Base-by-base conservation (phyloP, 768 basidiomycete genomes). In the Tephrocybe sp. region DNA sequence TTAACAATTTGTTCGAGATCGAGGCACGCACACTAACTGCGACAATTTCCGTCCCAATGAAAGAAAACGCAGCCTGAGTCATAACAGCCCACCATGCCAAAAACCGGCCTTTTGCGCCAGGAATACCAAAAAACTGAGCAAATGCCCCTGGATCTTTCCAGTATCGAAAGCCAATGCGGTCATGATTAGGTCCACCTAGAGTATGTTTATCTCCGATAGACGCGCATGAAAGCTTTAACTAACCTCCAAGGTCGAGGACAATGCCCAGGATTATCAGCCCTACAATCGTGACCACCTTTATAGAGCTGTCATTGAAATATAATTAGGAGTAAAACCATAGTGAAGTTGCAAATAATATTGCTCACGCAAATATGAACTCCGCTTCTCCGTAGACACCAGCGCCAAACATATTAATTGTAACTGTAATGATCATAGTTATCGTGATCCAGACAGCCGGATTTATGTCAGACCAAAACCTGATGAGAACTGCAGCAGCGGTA, bases 61-160 rank as follows among this genome's bases (percentile, higher is more conserved):
- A 94, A 10, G 91, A 92, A 75, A 95, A 97, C 10, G 91, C 92
- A 4, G 95, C 95, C 57, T 94, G 87, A 9, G 84, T 83, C 69
- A 96, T 65, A 13, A 76, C 74, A 20, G 73, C 73, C 74, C 73
- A 78, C 66, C 70, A 79, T 9, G 75, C 78, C 23, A 82, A 60
- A 77, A 97, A 97, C 22, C 73, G 81, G 11, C 92, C 93, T 57
- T 78, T 80, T 2, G 78, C 52, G 4, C 95, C 95, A 6, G 60
- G 5, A 20, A 92, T 89, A 4, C 67, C 72, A n/a, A 72, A 11
- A 59, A 69, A 89, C 62, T 96, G 91, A 11, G 76, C 84, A 64
- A 98, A 92, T 0, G 96, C 85, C 6, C 96, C 96, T 0, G 93
- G 93, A 57, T 94, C 57, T 54, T 83, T 87, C 92, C 92, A 94